Evolutionary conservation across 2,329 filamentous ascomycete genomes (phyloP).

Genomic region (Huntiella bhutanensis): DNA sequence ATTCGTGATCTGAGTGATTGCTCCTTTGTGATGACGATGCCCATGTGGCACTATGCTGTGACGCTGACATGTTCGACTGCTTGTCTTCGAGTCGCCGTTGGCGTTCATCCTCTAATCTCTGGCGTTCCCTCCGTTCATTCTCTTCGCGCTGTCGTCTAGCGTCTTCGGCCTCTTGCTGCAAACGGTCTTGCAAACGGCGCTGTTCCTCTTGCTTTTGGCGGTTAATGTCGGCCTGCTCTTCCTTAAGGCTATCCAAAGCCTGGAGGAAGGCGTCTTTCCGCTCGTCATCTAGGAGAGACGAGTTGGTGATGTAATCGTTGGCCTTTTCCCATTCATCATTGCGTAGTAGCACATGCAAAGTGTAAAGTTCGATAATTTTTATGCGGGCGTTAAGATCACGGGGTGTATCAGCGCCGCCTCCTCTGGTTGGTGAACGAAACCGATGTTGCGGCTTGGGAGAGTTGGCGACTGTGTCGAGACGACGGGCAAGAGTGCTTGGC

Average conservation of each 20-base stretch:
- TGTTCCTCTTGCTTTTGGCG: constrained; percentile 42
- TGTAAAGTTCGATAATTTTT: constrained; percentile 89
- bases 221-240: constrained; percentile 62
- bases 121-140: constrained; percentile 36
- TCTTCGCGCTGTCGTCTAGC: constrained; percentile 34
- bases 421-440: constrained; percentile 28
- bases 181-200: constrained; percentile 35
- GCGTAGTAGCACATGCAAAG: constrained; percentile 77
- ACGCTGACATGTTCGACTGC: constrained; percentile 22
- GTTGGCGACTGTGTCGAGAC: constrained; percentile 30
- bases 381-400: constrained; percentile 68
- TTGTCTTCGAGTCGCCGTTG: constrained; percentile 28
- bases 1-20: neutral
- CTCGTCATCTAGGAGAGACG: constrained; percentile 79
- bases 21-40: constrained; percentile 4
- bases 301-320: constrained; percentile 71
- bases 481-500: constrained; percentile 51
- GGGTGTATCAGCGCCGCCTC: constrained; percentile 59
- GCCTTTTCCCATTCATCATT: constrained; percentile 97
- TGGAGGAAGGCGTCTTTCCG: constrained; percentile 74
- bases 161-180: constrained; percentile 38
- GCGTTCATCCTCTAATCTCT: constrained; percentile 35
- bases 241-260: constrained; percentile 64
- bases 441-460: constrained; percentile 20
- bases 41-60: constrained; percentile 15